A percentile compares a stretch with the other conserved stretches of the same genome.
phyloP scores from a whole-genome alignment of 2,329 filamentous ascomycete genomes.

The Alternaria rosae region DNA sequence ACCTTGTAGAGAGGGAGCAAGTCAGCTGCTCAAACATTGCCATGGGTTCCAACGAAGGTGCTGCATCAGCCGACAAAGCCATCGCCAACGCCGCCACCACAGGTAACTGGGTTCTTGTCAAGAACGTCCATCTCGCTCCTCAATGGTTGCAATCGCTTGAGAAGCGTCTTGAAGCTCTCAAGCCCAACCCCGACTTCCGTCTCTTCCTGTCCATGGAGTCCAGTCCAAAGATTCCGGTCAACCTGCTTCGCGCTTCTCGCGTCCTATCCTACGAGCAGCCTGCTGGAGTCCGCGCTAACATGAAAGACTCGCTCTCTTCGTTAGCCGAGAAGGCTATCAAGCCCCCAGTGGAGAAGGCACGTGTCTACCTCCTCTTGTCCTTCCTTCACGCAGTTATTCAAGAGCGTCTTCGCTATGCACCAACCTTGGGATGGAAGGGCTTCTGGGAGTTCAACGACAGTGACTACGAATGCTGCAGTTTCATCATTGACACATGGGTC shows the following conservation, averaged over 20 bases:
- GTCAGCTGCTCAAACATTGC: slow-evolving; percentile 94
- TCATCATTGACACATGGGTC: slow-evolving; percentile 95
- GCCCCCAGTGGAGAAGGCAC: slow-evolving; percentile 86
- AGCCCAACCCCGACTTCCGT: slow-evolving; percentile 90
- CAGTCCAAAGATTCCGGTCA: slow-evolving; percentile 95
- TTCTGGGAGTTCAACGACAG: slow-evolving; percentile 99
- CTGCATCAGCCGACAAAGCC: slow-evolving; percentile 92
- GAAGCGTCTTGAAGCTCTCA: slow-evolving; percentile 94
- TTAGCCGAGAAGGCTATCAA: slow-evolving; percentile 78
- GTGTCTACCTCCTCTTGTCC: slow-evolving; percentile 87
- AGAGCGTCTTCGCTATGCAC: slow-evolving; percentile 91
- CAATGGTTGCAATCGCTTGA: slow-evolving; percentile 97
- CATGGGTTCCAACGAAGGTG: slow-evolving; percentile 96
- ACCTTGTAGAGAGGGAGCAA: slow-evolving; percentile 82
- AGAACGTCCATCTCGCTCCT: slow-evolving; percentile 96
- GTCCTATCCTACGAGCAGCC: slow-evolving; percentile 99
- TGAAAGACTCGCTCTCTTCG: slow-evolving; percentile 94
- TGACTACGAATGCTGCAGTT: slow-evolving; percentile 97
- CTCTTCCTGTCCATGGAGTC: slow-evolving; percentile 98
- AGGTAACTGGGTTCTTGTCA: slow-evolving; percentile 95
- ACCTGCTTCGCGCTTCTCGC: slow-evolving; percentile 88
- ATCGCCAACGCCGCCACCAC: slow-evolving; percentile 90
- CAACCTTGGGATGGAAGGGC: slow-evolving; percentile 93
- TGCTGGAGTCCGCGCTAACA: slow-evolving; percentile 93
- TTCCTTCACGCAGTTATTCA: slow-evolving; percentile 97